Evolutionary conservation across 1,284 basidiomycete genomes (phyloP).

Genomic region (Pulveroboletus sp.): DNA sequence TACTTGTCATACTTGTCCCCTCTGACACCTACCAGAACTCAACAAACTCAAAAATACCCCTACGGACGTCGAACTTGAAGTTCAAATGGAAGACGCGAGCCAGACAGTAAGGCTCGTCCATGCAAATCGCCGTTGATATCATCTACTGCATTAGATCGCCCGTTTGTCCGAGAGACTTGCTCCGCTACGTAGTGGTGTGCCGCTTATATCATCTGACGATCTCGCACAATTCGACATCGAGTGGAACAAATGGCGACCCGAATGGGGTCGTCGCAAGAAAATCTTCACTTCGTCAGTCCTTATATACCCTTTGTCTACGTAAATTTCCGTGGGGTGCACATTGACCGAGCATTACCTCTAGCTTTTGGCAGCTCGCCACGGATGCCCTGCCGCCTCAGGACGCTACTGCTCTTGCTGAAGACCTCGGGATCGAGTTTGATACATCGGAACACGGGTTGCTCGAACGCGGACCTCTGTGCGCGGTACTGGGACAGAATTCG

Average conservation of each 20-base stretch:
- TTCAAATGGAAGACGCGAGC: slow-evolving; percentile 47
- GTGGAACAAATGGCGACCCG: slow-evolving; percentile 68
- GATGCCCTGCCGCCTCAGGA: slow-evolving; percentile 68
- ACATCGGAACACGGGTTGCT: slow-evolving; percentile 61
- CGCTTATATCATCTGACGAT: slow-evolving; percentile 67
- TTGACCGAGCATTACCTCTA: slow-evolving; percentile 31
- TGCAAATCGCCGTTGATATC: slow-evolving; percentile 1
- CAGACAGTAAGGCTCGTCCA: slow-evolving; percentile 41
- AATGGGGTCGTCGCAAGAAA: slow-evolving; percentile 72
- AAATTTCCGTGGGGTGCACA: neutral
- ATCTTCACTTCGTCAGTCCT: slow-evolving; percentile 60
- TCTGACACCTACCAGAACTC: slow-evolving; percentile 52
- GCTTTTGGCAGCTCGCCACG: slow-evolving; percentile 72
- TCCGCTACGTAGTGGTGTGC: slow-evolving; percentile 65
- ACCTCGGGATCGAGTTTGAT: slow-evolving; percentile 75
- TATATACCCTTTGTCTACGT: neutral
- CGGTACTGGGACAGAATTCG: slow-evolving; percentile 4
- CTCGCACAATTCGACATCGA: slow-evolving; percentile 61
- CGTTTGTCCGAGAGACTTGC: slow-evolving; percentile 52
- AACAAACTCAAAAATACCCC: slow-evolving; percentile 60
- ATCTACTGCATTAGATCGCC: slow-evolving; percentile 44
- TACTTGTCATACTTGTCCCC: neutral
- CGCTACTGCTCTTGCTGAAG: slow-evolving; percentile 59
- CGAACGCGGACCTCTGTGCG: slow-evolving; percentile 30
- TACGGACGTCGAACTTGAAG: slow-evolving; percentile 65